Base-by-base conservation (phyloP, 257 asterid species). In the Fraxinus cuspidata region DNA sequence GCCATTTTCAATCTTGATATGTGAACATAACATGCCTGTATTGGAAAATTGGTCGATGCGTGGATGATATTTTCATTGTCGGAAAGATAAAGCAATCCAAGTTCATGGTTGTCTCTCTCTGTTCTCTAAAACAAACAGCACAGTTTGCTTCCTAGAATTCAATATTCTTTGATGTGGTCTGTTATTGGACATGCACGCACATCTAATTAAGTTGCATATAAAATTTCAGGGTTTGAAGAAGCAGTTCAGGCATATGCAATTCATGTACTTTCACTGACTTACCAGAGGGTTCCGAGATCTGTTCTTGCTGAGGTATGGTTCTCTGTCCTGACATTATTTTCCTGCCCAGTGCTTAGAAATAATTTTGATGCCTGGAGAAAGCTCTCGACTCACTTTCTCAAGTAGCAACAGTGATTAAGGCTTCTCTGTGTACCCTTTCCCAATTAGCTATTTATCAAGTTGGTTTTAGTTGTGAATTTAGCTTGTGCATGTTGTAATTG, bases 281-380 rank as follows among this genome's bases (percentile, higher is more conserved):
- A 91, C 79, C 94, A 83, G 75, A 90, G 85, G 71, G 87, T 90
- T 68, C 85, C 95, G 1, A 89, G 95, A 80, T 67, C 97, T 67
- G 85, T 92, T 72, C 88, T 94, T 73, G 98, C 98, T 21, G 97
- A 92, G 98, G 98, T 94, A 89, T 73, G 87, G 51, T 77, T 82
- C 80, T 79, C 28, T 64, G 10, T 23, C 68, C 78, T 65, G 32
- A 77, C 12, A 68, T n/a, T 71, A 65, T 69, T 53, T 74, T 44
- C 40, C 6, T 2, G 68, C 29, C 27, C 1, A 10, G 12, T 25
- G 18, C 18, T 21, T 10, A 7, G 21, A 40, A 32, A 29, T 27
- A 13, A 27, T 44, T 71, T 60, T 11, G 27, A 40, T 53, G 32
- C 72, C 64, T 42, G 44, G 18, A 49, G 29, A 32, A 35, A 66